phyloP scores from a whole-genome alignment of 2,329 filamentous ascomycete species.

The Sporothrix schenckii region DNA sequence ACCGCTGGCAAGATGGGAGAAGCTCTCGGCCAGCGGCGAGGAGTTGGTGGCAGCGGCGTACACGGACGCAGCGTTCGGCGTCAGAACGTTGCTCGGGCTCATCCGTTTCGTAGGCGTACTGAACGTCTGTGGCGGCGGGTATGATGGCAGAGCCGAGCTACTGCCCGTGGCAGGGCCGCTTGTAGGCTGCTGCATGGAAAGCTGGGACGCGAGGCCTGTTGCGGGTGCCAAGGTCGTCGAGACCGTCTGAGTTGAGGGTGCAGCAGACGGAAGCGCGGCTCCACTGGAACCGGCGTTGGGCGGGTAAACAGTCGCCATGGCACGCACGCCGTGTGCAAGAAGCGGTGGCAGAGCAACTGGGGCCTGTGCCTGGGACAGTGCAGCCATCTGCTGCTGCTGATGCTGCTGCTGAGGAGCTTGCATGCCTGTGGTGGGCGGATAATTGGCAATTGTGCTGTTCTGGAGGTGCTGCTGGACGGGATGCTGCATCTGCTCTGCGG shows the following conservation, averaged over 20 bases:
- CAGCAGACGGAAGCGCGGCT: conserved; percentile 45
- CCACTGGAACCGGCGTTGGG: conserved; percentile 45
- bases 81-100: conserved; percentile 53
- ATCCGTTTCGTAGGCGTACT: conserved; percentile 58
- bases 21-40: conserved; percentile 69
- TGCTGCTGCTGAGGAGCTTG: background rate
- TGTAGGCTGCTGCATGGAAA: conserved; percentile 22
- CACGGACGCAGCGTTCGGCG: conserved; percentile 43
- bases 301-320: conserved; percentile 78
- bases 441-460: background rate
- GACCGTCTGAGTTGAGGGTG: conserved; percentile 42
- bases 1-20: conserved; percentile 47
- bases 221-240: conserved; percentile 25
- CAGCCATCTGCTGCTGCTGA: conserved; percentile 21
- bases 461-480: background rate
- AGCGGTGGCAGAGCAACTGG: conserved; percentile 65
- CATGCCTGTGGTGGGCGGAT: background rate
- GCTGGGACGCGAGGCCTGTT: conserved; percentile 14
- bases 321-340: conserved; percentile 62
- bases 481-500: conserved; percentile 37
- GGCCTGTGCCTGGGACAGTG: conserved; percentile 45
- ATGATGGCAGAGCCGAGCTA: conserved; percentile 32
- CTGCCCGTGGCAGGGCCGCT: conserved; percentile 24
- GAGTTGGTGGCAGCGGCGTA: conserved; percentile 66
- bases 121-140: conserved; percentile 42